Evolutionary conservation across 164 flowering plant species (phyloP).

Genomic region (Piper longum): DNA sequence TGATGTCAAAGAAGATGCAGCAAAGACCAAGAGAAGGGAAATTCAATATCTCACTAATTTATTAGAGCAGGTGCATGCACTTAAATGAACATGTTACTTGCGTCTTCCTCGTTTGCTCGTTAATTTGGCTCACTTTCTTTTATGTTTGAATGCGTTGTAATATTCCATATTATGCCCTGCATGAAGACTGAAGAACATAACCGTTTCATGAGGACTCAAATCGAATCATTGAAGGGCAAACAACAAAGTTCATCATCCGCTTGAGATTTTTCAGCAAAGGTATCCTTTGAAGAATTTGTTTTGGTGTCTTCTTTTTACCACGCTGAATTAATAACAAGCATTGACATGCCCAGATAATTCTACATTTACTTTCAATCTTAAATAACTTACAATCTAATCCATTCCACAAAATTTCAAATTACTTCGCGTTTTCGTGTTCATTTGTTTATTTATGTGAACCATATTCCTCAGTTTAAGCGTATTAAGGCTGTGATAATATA

Average conservation of each 20-base stretch:
- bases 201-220: conserved; percentile 15
- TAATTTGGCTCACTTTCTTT: neutral
- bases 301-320: neutral
- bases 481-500: neutral
- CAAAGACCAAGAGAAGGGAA: conserved; percentile 36
- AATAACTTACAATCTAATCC: too few relatives aligned
- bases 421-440: neutral
- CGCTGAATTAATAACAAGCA: neutral
- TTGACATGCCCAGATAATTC: too few relatives aligned
- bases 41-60: conserved; percentile 23
- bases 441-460: neutral
- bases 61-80: conserved; percentile 28
- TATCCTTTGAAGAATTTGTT: neutral
- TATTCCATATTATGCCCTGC: neutral
- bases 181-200: conserved; percentile 39
- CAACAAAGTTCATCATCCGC: conserved; percentile 15
- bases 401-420: neutral
- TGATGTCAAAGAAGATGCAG: conserved; percentile 22
- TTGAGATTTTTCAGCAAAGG: conserved; percentile 24
- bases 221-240: conserved; percentile 30
- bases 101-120: neutral
- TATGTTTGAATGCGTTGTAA: neutral
- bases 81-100: neutral
- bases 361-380: too few relatives aligned
- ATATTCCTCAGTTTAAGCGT: neutral